Conservation (phyloP, 805 yeast species). For the Suhomyces faveliae region DNA sequence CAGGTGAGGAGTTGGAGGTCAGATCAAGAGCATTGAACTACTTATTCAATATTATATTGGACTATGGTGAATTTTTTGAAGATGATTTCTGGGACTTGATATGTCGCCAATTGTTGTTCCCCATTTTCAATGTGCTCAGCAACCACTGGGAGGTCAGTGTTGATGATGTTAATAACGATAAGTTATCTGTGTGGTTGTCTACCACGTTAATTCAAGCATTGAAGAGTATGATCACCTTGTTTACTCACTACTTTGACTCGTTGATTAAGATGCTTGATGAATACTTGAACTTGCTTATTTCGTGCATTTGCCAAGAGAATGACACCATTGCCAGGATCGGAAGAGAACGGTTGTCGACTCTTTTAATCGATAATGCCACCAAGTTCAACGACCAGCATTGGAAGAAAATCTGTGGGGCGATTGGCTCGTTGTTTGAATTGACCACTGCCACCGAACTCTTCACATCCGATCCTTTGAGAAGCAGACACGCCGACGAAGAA, state of each 20-base stretch:
- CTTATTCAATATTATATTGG: conserved; percentile 77
- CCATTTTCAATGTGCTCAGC: conserved; percentile 80
- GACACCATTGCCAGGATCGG: conserved; percentile 97
- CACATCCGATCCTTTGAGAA: conserved; percentile 51
- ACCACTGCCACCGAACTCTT: conserved; percentile 88
- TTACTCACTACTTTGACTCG: conserved; percentile 77
- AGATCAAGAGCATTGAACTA: conserved; percentile 82
- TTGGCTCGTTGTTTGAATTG: conserved; percentile 66
- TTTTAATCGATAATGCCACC: conserved; percentile 70
- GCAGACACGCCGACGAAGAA: conserved; percentile 23
- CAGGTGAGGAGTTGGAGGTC: conserved; percentile 91
- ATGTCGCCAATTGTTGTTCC: conserved; percentile 78
- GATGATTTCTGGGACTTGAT: conserved; percentile 78
- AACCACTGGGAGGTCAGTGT: conserved; percentile 68
- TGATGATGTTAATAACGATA: conserved; percentile 66
- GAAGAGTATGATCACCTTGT: conserved; percentile 79
- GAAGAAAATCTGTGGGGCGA: conserved; percentile 64
- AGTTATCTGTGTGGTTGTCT: conserved; percentile 91
- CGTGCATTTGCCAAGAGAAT: conserved; percentile 94
- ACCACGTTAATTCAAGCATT: conserved; percentile 95
- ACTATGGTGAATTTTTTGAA: conserved; percentile 76
- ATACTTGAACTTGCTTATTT: conserved; percentile 70
- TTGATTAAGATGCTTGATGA: conserved; percentile 75
- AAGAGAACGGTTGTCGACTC: conserved; percentile 77
- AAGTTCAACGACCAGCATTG: conserved; percentile 71